phyloP scores from a whole-genome alignment of 164 flowering plant species.

The Magnolia officinalis region DNA sequence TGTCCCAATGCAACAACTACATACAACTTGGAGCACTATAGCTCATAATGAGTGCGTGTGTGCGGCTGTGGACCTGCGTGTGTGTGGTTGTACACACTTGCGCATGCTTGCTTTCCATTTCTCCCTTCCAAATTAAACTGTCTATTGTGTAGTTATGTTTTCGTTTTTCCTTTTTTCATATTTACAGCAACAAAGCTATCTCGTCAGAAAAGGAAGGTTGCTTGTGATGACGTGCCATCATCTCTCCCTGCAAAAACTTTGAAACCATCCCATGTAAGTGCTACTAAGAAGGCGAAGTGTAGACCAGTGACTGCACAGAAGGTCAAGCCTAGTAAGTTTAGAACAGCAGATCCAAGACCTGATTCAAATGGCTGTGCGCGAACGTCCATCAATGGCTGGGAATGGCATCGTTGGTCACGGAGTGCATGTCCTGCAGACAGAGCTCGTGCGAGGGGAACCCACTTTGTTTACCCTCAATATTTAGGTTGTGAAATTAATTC shows the following conservation, averaged over 20 bases:
- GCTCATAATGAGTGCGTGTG: too few relatives aligned
- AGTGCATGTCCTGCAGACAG: conserved; percentile 75
- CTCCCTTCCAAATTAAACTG: neutral
- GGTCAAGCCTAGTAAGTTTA: conserved; percentile 33
- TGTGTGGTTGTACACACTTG: too few relatives aligned
- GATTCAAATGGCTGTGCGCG: conserved; percentile 93
- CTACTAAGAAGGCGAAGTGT: conserved; percentile 24
- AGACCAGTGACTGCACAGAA: conserved; percentile 24
- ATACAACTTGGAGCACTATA: too few relatives aligned
- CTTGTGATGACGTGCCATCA: conserved; percentile 20
- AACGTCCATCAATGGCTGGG: conserved; percentile 87
- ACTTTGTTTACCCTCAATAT: conserved; percentile 19
- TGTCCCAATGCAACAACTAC: too few relatives aligned
- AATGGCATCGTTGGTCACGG: conserved; percentile 88
- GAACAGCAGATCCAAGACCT: conserved; percentile 37
- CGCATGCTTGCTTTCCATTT: neutral
- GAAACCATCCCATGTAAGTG: conserved; percentile 24
- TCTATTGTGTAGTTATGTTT: neutral
- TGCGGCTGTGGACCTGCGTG: too few relatives aligned
- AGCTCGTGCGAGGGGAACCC: conserved; percentile 66
- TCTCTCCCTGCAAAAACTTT: conserved; percentile 25
- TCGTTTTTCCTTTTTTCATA: neutral
- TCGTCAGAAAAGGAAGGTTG: conserved; percentile 44
- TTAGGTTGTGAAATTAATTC: conserved; percentile 35
- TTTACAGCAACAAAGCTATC: conserved; percentile 38